Evolutionary conservation across 176 grass and related monocot genomes (phyloP).

Genomic region (Poa annua): DNA sequence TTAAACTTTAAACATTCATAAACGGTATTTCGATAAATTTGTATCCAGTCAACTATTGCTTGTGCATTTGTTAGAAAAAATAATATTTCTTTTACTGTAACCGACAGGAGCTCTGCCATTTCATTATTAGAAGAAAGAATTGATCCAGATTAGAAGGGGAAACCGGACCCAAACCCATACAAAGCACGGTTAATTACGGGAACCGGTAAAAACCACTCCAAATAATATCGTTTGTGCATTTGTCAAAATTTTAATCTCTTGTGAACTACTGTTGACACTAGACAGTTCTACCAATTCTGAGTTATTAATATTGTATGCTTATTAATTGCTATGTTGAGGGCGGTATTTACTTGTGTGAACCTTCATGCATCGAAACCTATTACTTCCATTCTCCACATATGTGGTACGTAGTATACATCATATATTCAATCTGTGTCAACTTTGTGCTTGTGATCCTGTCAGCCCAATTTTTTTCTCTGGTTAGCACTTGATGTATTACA

Average conservation of each 20-base stretch:
- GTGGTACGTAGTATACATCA: conserved; percentile 4
- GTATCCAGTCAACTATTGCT: neutral
- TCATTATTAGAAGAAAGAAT: no score
- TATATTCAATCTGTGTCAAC: neutral
- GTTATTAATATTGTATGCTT: neutral
- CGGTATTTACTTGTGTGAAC: neutral
- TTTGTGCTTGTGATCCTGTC: neutral
- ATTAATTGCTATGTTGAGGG: neutral
- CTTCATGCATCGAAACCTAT: neutral
- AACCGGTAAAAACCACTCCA: no score
- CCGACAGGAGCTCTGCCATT: no score
- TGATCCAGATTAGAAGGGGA: no score
- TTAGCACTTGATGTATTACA: conserved; percentile 12
- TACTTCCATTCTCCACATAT: neutral
- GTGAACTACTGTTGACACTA: neutral
- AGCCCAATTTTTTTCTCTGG: neutral
- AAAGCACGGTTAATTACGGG: no score
- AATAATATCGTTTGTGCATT: neutral
- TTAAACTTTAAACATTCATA: conserved; percentile 15
- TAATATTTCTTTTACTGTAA: no score
- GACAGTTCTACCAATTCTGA: conserved; percentile 29
- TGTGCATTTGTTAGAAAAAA: neutral
- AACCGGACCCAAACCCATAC: no score
- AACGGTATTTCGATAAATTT: neutral
- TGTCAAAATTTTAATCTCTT: neutral